These are phyloP conservation scores for Emericellopsis cladophorae DNA, from an alignment of 2,329 filamentous ascomycete genomes.

Conservation along the genomic window DNA sequence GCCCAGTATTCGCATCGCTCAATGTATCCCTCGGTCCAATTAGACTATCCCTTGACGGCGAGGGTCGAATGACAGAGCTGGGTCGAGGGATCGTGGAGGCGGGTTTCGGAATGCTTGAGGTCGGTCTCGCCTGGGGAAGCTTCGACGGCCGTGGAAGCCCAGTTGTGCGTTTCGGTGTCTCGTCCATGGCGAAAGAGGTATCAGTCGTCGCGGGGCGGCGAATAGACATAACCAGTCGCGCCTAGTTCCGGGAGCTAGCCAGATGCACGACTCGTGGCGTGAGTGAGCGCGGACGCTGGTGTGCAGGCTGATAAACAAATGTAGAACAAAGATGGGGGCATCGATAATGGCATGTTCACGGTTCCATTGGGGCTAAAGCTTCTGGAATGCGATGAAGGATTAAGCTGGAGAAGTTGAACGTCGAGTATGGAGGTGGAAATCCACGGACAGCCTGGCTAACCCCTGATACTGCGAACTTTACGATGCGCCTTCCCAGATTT, in stretches of 20 bases:
- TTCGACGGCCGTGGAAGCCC: constrained; percentile 18
- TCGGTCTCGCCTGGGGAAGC: constrained; percentile 20
- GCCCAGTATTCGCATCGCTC: constrained; percentile 9
- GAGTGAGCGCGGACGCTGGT: not conserved
- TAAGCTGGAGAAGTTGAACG: too few species aligned
- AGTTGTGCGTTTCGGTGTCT: constrained; percentile 1
- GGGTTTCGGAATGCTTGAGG: constrained; percentile 18
- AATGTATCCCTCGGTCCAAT: not conserved
- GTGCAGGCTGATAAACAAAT: not conserved
- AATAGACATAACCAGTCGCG: not conserved
- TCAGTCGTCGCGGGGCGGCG: not conserved
- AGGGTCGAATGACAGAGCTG: constrained; percentile 7
- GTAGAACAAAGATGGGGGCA: too few species aligned
- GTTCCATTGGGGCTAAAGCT: too few species aligned
- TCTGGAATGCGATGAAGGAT: too few species aligned
- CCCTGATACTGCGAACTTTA: too few species aligned
- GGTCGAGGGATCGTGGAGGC: constrained; percentile 10
- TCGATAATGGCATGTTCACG: too few species aligned
- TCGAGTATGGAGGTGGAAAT: too few species aligned
- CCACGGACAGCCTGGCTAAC: too few species aligned
- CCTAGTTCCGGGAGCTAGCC: not conserved
- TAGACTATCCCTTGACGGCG: constrained; percentile 9
- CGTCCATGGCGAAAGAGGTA: constrained; percentile 1
- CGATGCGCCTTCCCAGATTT: too few species aligned
- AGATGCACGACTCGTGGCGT: not conserved